Percentiles rank a stretch among this genome's conserved stretches.
phyloP scores from a whole-genome alignment of 345 rosid genomes.

The Hibiscus tridactylites region DNA sequence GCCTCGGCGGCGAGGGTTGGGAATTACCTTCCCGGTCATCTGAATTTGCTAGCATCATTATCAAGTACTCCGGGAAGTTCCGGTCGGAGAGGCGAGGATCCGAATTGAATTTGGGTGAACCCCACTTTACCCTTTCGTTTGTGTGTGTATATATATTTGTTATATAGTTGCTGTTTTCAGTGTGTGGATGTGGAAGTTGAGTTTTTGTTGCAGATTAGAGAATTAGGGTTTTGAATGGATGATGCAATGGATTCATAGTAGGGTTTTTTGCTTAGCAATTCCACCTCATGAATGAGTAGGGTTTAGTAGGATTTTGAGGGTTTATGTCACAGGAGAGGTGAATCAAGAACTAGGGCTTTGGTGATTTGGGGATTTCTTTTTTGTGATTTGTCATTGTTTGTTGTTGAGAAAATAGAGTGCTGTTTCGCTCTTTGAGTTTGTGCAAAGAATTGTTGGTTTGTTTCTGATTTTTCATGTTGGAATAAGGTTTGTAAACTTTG shows the following conservation, averaged over 20 bases:
- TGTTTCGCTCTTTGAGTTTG: too few relatives aligned
- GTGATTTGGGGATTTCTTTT: not conserved
- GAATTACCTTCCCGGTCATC: slow-evolving; percentile 77
- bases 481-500: not conserved
- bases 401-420: too few relatives aligned
- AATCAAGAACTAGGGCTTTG: not conserved
- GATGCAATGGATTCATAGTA: not conserved
- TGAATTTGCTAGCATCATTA: slow-evolving; percentile 77
- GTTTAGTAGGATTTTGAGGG: not conserved
- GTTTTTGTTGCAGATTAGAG: not conserved
- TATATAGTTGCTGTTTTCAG: not conserved
- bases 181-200: not conserved
- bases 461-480: too few relatives aligned
- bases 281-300: not conserved
- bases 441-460: too few relatives aligned
- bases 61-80: slow-evolving; percentile 64
- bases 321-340: not conserved
- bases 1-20: slow-evolving; percentile 85
- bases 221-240: not conserved
- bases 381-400: not conserved
- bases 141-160: not conserved
- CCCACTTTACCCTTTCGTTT: not conserved
- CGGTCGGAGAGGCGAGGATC: slow-evolving; percentile 58
- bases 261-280: too few relatives aligned
- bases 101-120: slow-evolving; percentile 29